A percentile compares a stretch with the other conserved stretches of the same genome.
Evolutionary conservation across 768 basidiomycete genomes (phyloP).

Genomic region (Calocybe gangraenosa): DNA sequence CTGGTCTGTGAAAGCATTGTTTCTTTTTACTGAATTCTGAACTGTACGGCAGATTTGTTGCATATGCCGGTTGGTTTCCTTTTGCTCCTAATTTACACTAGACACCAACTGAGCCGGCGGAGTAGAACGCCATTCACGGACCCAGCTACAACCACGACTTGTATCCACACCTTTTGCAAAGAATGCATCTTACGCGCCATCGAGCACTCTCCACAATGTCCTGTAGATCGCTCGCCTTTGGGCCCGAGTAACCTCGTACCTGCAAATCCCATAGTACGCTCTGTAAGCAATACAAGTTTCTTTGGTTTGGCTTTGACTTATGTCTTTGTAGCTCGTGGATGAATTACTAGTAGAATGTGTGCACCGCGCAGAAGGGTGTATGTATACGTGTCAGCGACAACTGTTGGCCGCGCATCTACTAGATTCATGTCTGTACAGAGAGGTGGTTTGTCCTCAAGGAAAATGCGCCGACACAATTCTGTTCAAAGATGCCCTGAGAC

Average conservation of each 20-base stretch:
- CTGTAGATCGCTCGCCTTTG: conserved; percentile 76
- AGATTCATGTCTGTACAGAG: conserved; percentile 55
- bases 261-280: conserved; percentile 73
- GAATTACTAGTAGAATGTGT: conserved; percentile 76
- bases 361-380: conserved; percentile 55
- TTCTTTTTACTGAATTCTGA: neutral
- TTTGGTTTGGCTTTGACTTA: neutral
- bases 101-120: conserved; percentile 1
- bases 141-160: conserved; percentile 69
- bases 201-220: conserved; percentile 66
- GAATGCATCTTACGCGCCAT: conserved; percentile 77
- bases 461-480: conserved; percentile 34
- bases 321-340: conserved; percentile 64
- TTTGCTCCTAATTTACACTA: neutral
- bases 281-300: conserved; percentile 40
- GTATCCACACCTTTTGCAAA: conserved; percentile 84
- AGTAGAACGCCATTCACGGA: conserved; percentile 67
- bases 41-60: conserved; percentile 58
- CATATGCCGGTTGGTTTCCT: conserved; percentile 56
- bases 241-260: conserved; percentile 52
- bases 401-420: conserved; percentile 58
- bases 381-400: conserved; percentile 62
- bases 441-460: conserved; percentile 45
- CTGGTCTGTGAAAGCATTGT: conserved; percentile 40
- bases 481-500: conserved; percentile 6